Conservation (phyloP, 2,329 filamentous ascomycete species). For the Fusarium incarnatum region DNA sequence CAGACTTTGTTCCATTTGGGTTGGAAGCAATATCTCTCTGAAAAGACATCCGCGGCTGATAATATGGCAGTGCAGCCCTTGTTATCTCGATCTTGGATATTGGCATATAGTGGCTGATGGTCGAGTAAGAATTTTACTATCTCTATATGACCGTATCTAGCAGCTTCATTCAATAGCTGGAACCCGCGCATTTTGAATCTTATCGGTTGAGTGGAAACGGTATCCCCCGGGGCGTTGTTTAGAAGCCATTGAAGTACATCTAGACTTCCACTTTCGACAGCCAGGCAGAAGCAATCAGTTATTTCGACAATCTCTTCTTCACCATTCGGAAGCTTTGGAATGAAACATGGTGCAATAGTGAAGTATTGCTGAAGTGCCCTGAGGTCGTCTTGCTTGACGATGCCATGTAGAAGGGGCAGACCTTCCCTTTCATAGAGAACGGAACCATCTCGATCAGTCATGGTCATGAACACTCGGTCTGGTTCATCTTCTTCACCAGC, state of each 20-base stretch:
- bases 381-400: background rate
- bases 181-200: background rate
- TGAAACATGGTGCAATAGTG: background rate
- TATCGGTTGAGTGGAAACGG: background rate
- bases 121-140: background rate
- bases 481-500: background rate
- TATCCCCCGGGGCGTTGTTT: background rate
- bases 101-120: slow-evolving; percentile 1
- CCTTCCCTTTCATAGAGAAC: background rate
- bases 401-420: background rate
- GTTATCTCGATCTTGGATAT: background rate
- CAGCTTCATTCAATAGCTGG: slow-evolving; percentile 1
- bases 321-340: background rate
- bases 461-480: background rate
- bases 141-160: background rate
- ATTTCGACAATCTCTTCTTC: background rate
- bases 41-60: background rate
- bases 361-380: background rate
- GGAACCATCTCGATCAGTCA: background rate
- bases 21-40: background rate
- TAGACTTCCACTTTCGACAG: background rate
- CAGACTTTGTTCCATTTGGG: background rate
- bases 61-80: background rate
- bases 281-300: background rate
- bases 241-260: background rate